Evolutionary conservation across 2,329 filamentous ascomycete genomes (phyloP).

Genomic region (Fonsecaea multimorphosa): DNA sequence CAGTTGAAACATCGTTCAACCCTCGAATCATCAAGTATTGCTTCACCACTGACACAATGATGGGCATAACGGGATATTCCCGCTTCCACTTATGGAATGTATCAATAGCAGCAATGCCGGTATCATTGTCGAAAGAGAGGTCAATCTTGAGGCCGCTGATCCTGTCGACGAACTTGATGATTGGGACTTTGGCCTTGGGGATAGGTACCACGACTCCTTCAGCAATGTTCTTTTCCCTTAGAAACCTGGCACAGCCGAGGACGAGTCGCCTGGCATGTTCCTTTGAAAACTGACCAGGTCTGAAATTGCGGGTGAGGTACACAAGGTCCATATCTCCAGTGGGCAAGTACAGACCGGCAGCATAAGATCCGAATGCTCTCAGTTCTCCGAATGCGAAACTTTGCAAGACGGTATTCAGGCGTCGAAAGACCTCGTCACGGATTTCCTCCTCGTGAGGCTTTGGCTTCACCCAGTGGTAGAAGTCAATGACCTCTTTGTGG

Average conservation of each 20-base stretch:
- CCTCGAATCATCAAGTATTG: constrained; percentile 89
- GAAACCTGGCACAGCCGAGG: constrained; percentile 65
- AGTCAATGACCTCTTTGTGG: constrained; percentile 88
- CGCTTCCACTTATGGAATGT: constrained; percentile 82
- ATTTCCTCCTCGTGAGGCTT: constrained; percentile 76
- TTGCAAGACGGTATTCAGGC: constrained; percentile 67
- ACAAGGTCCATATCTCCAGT: constrained; percentile 95
- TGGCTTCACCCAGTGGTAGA: constrained; percentile 83
- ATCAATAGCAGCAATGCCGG: constrained; percentile 77
- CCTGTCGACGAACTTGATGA: constrained; percentile 87
- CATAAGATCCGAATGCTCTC: constrained; percentile 88
- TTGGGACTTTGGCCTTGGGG: constrained; percentile 77
- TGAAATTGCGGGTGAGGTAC: constrained; percentile 68
- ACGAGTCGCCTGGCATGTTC: constrained; percentile 62
- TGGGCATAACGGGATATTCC: constrained; percentile 81
- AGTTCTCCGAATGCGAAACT: constrained; percentile 66
- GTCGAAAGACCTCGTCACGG: constrained; percentile 72
- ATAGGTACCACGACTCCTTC: constrained; percentile 70
- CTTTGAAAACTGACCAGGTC: constrained; percentile 47
- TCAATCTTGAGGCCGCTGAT: constrained; percentile 83
- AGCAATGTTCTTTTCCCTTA: constrained; percentile 65
- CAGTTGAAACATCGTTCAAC: constrained; percentile 87
- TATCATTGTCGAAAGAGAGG: constrained; percentile 90
- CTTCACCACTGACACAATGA: constrained; percentile 86
- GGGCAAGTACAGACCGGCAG: constrained; percentile 77